These are phyloP conservation scores for Podaxis sp. DNA, from an alignment of 768 basidiomycete genomes.

Conservation along the genomic window DNA sequence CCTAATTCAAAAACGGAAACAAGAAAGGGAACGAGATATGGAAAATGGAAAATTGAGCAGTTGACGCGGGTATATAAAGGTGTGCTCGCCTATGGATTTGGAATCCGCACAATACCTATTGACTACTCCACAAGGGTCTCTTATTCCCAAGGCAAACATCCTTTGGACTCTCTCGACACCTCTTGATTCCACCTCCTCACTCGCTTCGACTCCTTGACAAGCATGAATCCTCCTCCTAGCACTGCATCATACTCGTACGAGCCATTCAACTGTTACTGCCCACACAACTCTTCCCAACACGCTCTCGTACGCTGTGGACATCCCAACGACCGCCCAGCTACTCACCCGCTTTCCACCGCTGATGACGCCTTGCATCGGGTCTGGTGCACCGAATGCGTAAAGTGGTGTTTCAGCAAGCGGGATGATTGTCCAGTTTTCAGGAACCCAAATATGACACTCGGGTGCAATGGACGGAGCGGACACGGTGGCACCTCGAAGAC, in stretches of 20 bases:
- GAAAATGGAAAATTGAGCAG: neutral
- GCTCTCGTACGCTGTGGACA: conserved; percentile 27
- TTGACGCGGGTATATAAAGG: conserved; percentile 2
- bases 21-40: neutral
- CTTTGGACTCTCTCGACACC: neutral
- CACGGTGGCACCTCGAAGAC: neutral
- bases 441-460: neutral
- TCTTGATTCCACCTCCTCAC: neutral
- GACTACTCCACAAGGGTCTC: neutral
- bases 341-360: conserved; percentile 21
- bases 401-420: conserved; percentile 23
- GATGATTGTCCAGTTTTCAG: conserved; percentile 8
- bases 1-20: conserved; percentile 4
- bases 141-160: neutral
- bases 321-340: conserved; percentile 22
- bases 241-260: conserved; percentile 16
- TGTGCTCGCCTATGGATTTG: neutral
- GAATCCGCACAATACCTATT: neutral
- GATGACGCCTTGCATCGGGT: conserved; percentile 28
- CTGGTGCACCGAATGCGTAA: conserved; percentile 28
- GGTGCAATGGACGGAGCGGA: neutral
- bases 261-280: conserved; percentile 18
- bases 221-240: conserved; percentile 5
- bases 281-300: conserved; percentile 20
- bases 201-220: neutral